Evolutionary conservation across 805 yeast genomes (phyloP).

Genomic region (Myxozyma monticola): DNA sequence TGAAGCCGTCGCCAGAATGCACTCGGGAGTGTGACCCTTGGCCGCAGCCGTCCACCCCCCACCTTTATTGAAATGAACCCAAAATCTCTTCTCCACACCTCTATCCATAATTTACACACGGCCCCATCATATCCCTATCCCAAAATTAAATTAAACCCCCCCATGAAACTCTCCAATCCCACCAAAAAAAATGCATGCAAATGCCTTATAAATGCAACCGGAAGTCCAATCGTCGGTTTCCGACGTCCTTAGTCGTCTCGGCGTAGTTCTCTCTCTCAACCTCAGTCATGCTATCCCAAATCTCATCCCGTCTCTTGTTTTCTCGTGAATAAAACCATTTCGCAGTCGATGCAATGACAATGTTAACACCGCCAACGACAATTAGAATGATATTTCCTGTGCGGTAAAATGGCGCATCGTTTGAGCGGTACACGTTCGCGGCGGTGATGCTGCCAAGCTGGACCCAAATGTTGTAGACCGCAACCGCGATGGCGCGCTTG

Average conservation of each 20-base stretch:
- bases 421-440: slow-evolving; percentile 56
- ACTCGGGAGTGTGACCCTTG: too few species aligned
- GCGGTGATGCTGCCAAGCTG: slow-evolving; percentile 59
- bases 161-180: not conserved
- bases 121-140: too few species aligned
- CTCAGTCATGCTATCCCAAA: slow-evolving; percentile 52
- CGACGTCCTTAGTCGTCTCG: slow-evolving; percentile 50
- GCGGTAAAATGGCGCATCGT: slow-evolving; percentile 62
- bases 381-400: slow-evolving; percentile 49
- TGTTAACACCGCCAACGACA: slow-evolving; percentile 18
- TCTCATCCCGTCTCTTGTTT: slow-evolving; percentile 41
- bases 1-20: slow-evolving; percentile 72
- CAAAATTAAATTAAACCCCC: not conserved
- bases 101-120: too few species aligned
- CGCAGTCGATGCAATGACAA: slow-evolving; percentile 14
- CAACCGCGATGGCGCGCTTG: slow-evolving; percentile 62
- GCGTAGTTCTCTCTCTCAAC: slow-evolving; percentile 55
- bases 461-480: slow-evolving; percentile 63
- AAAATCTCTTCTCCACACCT: too few species aligned
- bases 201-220: slow-evolving; percentile 34
- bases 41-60: too few species aligned
- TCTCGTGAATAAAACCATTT: slow-evolving; percentile 38
- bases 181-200: not conserved
- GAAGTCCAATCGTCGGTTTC: slow-evolving; percentile 59
- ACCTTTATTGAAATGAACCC: too few species aligned